Conservation (phyloP, 176 grass and related monocot genomes). For the Carex myosuroides region DNA sequence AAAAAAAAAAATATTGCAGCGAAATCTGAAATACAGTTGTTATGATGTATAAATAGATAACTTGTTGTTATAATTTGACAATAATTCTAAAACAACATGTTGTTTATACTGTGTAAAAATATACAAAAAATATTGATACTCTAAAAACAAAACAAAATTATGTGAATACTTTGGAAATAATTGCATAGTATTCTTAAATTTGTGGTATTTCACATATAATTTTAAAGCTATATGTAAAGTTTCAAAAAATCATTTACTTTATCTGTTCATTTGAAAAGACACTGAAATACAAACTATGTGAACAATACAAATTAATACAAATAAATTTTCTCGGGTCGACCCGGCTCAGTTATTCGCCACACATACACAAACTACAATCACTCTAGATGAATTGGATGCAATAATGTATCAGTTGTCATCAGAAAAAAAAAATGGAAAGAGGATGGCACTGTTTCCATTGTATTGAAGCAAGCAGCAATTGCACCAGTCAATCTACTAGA, state of each 20-base stretch:
- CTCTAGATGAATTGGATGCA: background rate
- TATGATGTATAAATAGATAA: too few relatives aligned
- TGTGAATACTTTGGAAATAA: too few relatives aligned
- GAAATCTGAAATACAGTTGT: too few relatives aligned
- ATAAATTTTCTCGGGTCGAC: background rate
- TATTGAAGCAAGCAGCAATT: background rate
- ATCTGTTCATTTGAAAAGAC: background rate
- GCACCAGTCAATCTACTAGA: slow-evolving; percentile 8
- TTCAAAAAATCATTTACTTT: background rate
- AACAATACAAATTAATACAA: background rate
- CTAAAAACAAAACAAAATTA: too few relatives aligned
- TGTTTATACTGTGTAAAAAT: too few relatives aligned
- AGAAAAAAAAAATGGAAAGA: background rate
- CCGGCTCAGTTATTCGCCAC: background rate
- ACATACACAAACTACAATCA: background rate
- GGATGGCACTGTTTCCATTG: background rate
- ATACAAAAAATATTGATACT: too few relatives aligned
- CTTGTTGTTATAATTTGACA: too few relatives aligned
- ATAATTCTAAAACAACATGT: too few relatives aligned
- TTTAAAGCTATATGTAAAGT: too few relatives aligned
- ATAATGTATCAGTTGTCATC: background rate
- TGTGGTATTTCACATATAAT: too few relatives aligned
- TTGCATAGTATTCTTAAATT: too few relatives aligned
- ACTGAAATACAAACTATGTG: background rate
- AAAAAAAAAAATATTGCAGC: too few relatives aligned